phyloP scores from a whole-genome alignment of 2,329 filamentous ascomycete genomes.

The Venturiaceae sp. region DNA sequence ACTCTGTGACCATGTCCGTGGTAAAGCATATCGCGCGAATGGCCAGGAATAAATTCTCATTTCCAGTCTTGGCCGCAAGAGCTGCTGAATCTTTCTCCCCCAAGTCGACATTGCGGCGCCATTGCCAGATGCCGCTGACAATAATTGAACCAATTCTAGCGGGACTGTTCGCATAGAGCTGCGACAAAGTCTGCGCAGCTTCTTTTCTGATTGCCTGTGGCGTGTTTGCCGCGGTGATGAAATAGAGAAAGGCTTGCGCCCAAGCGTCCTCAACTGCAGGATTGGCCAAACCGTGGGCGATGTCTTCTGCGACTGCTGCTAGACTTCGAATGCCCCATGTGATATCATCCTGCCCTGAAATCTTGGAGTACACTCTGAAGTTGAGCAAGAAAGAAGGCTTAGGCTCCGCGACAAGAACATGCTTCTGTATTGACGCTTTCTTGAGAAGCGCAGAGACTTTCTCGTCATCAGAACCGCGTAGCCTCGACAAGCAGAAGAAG shows the following conservation, averaged over 20 bases:
- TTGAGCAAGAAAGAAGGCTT: constrained; percentile 86
- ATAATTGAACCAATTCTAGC: constrained; percentile 52
- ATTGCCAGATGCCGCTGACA: constrained; percentile 67
- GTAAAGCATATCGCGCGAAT: constrained; percentile 54
- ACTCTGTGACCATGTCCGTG: constrained; percentile 9
- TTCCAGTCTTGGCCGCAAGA: constrained; percentile 53
- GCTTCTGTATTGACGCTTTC: constrained; percentile 52
- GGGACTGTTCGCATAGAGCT: constrained; percentile 53
- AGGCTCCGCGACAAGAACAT: constrained; percentile 59
- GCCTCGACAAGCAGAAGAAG: constrained; percentile 48
- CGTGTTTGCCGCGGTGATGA: constrained; percentile 55
- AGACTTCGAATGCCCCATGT: constrained; percentile 68
- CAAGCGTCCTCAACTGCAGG: constrained; percentile 54
- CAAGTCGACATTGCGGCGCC: constrained; percentile 57
- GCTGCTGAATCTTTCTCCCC: constrained; percentile 73
- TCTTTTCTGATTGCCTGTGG: constrained; percentile 55
- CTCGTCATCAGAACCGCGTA: constrained; percentile 43
- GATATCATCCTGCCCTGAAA: constrained; percentile 65
- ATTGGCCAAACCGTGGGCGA: constrained; percentile 38
- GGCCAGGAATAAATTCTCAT: constrained; percentile 51
- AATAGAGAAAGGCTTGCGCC: constrained; percentile 78
- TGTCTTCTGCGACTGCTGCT: constrained; percentile 45
- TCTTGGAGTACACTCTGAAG: constrained; percentile 72
- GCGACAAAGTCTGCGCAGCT: constrained; percentile 51
- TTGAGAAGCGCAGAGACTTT: constrained; percentile 50